Evolutionary conservation across 164 flowering plant species (phyloP), one percentile per base, ranked within the genome.

Genomic region (Aristolochia fimbriata): DNA sequence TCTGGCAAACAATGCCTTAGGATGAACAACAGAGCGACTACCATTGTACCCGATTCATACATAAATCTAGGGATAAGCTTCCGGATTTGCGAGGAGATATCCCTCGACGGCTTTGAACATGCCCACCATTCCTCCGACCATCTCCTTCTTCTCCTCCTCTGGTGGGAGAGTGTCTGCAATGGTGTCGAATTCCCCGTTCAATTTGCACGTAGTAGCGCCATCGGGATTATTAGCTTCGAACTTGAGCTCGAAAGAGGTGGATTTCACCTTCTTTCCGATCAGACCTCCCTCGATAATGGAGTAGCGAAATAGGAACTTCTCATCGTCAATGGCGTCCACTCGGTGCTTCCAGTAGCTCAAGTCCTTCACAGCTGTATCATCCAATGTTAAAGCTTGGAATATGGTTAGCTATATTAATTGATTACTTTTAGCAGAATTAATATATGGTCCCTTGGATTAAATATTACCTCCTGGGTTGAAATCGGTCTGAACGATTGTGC

Each of bases 221-320:
- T 62, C 53, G 3, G 24, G 3, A 6, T 33, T 23, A 15, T 7
- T n/a, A n/a, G n/a, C 51, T 16, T 53, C 49, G 27, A 62, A 53
- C 59, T 62, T 41, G 16, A 62, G 25, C 21, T 53, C 33, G 30
- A 53, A 52, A 14, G 14, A 19, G 19, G 51, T 25, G 19, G 59
- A 43, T 49, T 62, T 25, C 19, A 62, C 37, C 23, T 55, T 62
- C 51, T 54, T 46, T 15, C 65, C 59, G 15, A 53, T 10, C 1
- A 45, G 52, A 3, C 59, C 59, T 11, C 65, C 65, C 3, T 62
- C 65, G 8, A 62, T 43, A n/a, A 55, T 33, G 6, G 59, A 43
- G 45, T 33, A 53, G 14, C 41, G 52, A 11, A 51, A 15, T 48
- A 52, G 24, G 20, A 2, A 46, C 3, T 52, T 62, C 19, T 62